Percentiles rank a stretch among this genome's conserved stretches.
Evolutionary conservation across 768 basidiomycete species (phyloP).

Genomic region (Dictyophora rubrovolvata): DNA sequence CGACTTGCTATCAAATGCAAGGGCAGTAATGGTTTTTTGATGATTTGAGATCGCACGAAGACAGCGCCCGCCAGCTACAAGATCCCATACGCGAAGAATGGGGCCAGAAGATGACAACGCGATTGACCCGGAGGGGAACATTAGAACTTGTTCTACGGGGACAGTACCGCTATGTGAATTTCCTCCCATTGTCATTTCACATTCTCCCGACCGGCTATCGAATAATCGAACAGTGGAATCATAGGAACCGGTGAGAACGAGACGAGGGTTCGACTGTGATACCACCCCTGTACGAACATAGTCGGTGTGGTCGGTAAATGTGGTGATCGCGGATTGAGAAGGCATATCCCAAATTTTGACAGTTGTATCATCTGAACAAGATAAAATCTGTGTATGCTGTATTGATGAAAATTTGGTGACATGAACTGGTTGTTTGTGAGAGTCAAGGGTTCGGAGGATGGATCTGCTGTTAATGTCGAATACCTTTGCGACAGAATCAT

Average conservation of each 20-base stretch:
- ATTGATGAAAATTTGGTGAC: conserved; percentile 84
- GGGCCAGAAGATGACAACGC: conserved; percentile 84
- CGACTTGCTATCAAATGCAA: conserved; percentile 69
- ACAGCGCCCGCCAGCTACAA: conserved; percentile 85
- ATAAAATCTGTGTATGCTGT: conserved; percentile 74
- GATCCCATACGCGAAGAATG: conserved; percentile 90
- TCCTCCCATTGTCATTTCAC: conserved; percentile 72
- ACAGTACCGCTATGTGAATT: conserved; percentile 23
- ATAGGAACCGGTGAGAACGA: conserved; percentile 89
- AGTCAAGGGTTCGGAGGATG: conserved; percentile 83
- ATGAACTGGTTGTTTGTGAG: conserved; percentile 95
- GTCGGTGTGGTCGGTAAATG: conserved; percentile 83
- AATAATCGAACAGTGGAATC: conserved; percentile 85
- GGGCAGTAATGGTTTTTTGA: conserved; percentile 91
- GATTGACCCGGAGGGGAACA: conserved; percentile 84
- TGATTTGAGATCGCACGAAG: conserved; percentile 90
- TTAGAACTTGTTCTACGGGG: conserved; percentile 87
- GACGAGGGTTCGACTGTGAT: conserved; percentile 68
- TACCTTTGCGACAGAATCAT: conserved; percentile 34
- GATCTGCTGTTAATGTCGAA: conserved; percentile 93
- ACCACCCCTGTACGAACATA: conserved; percentile 93
- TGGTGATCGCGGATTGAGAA: conserved; percentile 66
- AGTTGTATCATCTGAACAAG: conserved; percentile 94
- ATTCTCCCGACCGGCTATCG: conserved; percentile 74
- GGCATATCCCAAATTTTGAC: conserved; percentile 94